phyloP scores from a whole-genome alignment of 495 filamentous ascomycete genomes.

The Bacidia gigantensis region DNA sequence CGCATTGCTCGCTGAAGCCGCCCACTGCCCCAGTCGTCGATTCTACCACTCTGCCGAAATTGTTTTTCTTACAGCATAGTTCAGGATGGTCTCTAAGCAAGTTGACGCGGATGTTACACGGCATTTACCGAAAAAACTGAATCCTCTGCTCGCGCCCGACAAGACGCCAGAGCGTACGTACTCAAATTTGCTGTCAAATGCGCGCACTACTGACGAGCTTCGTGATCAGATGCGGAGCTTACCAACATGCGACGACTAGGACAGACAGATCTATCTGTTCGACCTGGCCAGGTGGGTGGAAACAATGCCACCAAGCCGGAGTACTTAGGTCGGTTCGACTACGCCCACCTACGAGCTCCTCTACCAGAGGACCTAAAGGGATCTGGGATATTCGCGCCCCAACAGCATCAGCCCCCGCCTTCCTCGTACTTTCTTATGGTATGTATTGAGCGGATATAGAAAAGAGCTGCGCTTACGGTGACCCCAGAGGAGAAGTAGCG shows the following conservation, averaged over 20 bases:
- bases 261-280: slow-evolving; percentile 79
- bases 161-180: slow-evolving; percentile 49
- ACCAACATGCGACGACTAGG: slow-evolving; percentile 76
- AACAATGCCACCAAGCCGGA: slow-evolving; percentile 53
- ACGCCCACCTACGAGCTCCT: slow-evolving; percentile 85
- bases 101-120: slow-evolving; percentile 44
- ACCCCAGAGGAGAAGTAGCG: slow-evolving; percentile 65
- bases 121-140: slow-evolving; percentile 52
- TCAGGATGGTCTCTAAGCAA: slow-evolving; percentile 1
- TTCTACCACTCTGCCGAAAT: no score
- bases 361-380: slow-evolving; percentile 72
- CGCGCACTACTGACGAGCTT: slow-evolving; percentile 12
- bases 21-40: background rate
- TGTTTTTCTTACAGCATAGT: no score
- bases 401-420: slow-evolving; percentile 38
- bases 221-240: slow-evolving; percentile 37
- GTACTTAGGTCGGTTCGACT: slow-evolving; percentile 76
- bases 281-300: slow-evolving; percentile 49
- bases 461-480: background rate
- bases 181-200: slow-evolving; percentile 7
- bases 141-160: slow-evolving; percentile 66
- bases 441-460: slow-evolving; percentile 25
- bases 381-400: slow-evolving; percentile 77
- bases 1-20: background rate
- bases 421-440: slow-evolving; percentile 95